Evolutionary conservation across 345 rosid species (phyloP).

Genomic region (Euphorbia tirucalli): DNA sequence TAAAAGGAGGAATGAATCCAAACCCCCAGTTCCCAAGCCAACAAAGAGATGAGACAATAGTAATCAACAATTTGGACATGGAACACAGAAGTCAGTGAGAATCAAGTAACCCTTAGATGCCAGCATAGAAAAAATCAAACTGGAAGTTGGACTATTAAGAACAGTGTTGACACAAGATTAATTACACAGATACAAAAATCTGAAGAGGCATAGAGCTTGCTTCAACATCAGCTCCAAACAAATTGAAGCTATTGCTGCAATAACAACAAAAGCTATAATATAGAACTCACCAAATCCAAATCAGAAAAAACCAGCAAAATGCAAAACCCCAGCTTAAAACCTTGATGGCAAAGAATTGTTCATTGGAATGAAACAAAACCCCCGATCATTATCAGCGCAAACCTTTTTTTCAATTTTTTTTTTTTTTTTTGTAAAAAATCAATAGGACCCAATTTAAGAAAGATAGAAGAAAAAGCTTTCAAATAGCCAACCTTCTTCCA

Average conservation of each 20-base stretch:
- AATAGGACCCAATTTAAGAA: neutral
- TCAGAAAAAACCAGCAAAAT: constrained; percentile 11
- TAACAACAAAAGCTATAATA: neutral
- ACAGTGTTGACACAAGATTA: neutral
- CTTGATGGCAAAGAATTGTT: constrained; percentile 3
- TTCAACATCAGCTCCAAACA: constrained; percentile 12
- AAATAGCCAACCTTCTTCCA: neutral
- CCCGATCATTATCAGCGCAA: neutral
- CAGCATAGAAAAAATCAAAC: neutral
- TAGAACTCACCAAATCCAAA: constrained; percentile 15
- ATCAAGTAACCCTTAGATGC: neutral
- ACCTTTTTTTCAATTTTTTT: neutral
- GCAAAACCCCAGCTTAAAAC: constrained; percentile 16
- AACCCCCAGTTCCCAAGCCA: neutral
- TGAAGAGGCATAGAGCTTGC: neutral
- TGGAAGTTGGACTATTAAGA: neutral
- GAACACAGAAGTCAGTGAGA: neutral
- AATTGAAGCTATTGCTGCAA: constrained; percentile 2
- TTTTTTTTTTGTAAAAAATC: too few relatives aligned
- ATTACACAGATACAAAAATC: constrained; percentile 9
- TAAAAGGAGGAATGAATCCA: neutral
- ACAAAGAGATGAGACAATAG: neutral
- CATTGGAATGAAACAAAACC: neutral
- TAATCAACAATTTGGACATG: neutral
- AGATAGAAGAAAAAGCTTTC: neutral